Percentiles rank a stretch among this genome's conserved stretches.
Evolutionary conservation across 495 filamentous ascomycete genomes (phyloP).

Genomic region (Daldinia concentrica): DNA sequence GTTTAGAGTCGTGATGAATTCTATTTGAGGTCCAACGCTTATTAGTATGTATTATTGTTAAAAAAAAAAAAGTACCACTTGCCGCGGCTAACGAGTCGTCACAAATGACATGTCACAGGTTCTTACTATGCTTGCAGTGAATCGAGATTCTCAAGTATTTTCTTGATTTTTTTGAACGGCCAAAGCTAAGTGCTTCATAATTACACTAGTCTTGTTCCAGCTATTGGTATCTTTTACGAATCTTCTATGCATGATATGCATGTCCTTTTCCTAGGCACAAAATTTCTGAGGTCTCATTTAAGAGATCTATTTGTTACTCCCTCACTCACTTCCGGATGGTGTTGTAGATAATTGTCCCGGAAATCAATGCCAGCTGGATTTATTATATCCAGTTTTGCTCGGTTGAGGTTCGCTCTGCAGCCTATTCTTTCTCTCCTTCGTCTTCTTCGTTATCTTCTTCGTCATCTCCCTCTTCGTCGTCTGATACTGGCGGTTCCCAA

Average conservation of each 20-base stretch:
- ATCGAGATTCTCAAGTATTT: slow-evolving; percentile 9
- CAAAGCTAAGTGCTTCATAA: slow-evolving; percentile 1
- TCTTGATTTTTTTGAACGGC: slow-evolving; percentile 1
- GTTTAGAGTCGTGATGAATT: background rate
- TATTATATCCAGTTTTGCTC: slow-evolving; percentile 45
- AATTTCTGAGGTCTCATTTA: slow-evolving; percentile 21
- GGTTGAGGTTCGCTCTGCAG: slow-evolving; percentile 39
- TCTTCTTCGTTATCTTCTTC: slow-evolving; percentile 58
- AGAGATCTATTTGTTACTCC: background rate
- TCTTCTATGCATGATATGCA: background rate
- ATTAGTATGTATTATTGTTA: background rate
- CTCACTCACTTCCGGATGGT: background rate
- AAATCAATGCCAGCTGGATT: slow-evolving; percentile 11
- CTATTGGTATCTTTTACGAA: slow-evolving; percentile 2
- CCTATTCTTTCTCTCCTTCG: slow-evolving; percentile 38
- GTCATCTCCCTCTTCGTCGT: slow-evolving; percentile 68
- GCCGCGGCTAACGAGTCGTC: slow-evolving; percentile 6
- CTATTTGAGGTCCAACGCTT: background rate
- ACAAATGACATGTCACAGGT: slow-evolving; percentile 4
- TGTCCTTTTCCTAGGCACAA: background rate
- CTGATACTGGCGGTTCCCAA: slow-evolving; percentile 73
- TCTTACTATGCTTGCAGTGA: background rate
- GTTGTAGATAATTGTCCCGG: background rate
- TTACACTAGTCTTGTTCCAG: background rate
- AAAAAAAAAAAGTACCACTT: background rate